Conservation (phyloP, 805 yeast genomes). For the Lachancea nothofagi region DNA sequence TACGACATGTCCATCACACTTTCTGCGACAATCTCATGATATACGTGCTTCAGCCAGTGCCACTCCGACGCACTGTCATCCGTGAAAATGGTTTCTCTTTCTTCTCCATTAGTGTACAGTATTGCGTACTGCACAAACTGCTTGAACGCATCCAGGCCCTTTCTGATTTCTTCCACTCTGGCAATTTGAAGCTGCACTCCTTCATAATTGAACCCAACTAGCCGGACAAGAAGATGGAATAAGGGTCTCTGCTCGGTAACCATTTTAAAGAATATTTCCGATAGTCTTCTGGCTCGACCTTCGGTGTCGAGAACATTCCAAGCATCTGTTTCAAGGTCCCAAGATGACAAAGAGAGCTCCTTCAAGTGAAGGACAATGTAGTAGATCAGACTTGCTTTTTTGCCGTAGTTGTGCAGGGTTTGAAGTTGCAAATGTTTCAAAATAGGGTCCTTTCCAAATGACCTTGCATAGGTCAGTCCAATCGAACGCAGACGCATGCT, state of each 20-base stretch:
- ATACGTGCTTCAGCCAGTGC: background rate
- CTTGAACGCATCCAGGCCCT: background rate
- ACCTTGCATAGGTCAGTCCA: background rate
- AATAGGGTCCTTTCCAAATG: background rate
- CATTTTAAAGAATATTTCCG: background rate
- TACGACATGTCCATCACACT: too few relatives aligned
- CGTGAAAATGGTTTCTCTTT: background rate
- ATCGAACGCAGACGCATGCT: too few relatives aligned
- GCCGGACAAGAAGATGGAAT: background rate
- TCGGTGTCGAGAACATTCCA: background rate
- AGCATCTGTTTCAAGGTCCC: background rate
- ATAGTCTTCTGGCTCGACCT: background rate
- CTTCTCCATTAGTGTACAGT: background rate
- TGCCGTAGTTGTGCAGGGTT: background rate
- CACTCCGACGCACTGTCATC: background rate
- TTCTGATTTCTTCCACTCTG: background rate
- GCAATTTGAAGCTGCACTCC: background rate
- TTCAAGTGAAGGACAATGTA: background rate
- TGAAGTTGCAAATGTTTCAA: background rate
- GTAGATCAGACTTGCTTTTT: background rate
- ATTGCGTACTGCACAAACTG: background rate
- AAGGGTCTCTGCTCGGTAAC: background rate
- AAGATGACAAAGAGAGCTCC: background rate
- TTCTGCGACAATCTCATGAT: background rate
- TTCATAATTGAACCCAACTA: background rate